Conservation (phyloP, 192 early-diverging fungal genomes). For the Podila epicladia region DNA sequence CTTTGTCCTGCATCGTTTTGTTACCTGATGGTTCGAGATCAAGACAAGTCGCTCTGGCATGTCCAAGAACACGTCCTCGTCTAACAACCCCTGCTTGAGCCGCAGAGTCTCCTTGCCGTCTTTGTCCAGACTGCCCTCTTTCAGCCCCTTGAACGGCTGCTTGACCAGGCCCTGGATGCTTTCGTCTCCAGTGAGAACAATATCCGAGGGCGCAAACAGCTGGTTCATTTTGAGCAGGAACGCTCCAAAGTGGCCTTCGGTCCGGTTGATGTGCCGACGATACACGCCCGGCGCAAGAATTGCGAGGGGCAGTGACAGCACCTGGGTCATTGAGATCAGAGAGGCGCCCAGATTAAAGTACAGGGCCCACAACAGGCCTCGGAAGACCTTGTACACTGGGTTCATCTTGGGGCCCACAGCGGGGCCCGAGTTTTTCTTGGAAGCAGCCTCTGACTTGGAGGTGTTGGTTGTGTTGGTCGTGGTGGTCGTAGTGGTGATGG, state of each 20-base stretch:
- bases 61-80: slow-evolving; percentile 8
- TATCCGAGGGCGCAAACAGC: slow-evolving; percentile 59
- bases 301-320: slow-evolving; percentile 37
- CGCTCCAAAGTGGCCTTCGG: slow-evolving; percentile 52
- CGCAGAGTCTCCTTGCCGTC: slow-evolving; percentile 13
- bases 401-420: slow-evolving; percentile 38
- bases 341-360: slow-evolving; percentile 43
- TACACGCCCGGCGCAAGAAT: slow-evolving; percentile 39
- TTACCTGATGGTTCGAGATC: slow-evolving; percentile 69
- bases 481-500: background rate
- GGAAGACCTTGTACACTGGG: slow-evolving; percentile 34
- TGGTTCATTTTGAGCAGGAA: slow-evolving; percentile 60
- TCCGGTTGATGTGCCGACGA: slow-evolving; percentile 49
- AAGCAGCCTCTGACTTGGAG: slow-evolving; percentile 1
- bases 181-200: slow-evolving; percentile 59
- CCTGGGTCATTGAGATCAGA: slow-evolving; percentile 44
- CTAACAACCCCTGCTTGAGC: slow-evolving; percentile 25
- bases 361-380: slow-evolving; percentile 28
- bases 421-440: background rate
- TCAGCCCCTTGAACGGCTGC: slow-evolving; percentile 12
- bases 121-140: slow-evolving; percentile 10
- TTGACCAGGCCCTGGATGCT: slow-evolving; percentile 41
- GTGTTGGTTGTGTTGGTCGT: slow-evolving; percentile 12
- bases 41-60: slow-evolving; percentile 60
- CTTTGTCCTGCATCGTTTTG: background rate